Conservation (phyloP, 1,284 basidiomycete genomes). For the Naganishia liquefaciens region DNA sequence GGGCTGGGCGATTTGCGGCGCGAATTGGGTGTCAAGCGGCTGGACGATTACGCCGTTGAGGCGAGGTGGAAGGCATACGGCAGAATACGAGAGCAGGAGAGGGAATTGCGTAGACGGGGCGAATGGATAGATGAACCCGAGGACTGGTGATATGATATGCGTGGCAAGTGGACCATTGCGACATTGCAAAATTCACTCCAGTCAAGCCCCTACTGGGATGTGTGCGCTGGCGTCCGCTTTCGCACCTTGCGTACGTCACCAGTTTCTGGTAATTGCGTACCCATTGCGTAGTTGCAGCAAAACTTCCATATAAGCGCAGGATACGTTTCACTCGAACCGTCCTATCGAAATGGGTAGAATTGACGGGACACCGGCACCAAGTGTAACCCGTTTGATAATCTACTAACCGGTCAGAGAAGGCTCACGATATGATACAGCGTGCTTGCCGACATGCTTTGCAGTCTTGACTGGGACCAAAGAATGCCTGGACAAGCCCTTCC, state of each 20-base stretch:
- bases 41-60: slow-evolving; percentile 44
- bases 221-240: not conserved
- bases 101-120: slow-evolving; percentile 46
- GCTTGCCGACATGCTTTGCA: slow-evolving; percentile 21
- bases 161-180: too few relatives aligned
- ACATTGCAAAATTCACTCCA: too few relatives aligned
- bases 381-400: too few relatives aligned
- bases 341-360: not conserved
- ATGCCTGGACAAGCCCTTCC: slow-evolving; percentile 5
- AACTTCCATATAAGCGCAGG: not conserved
- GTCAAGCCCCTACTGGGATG: too few relatives aligned
- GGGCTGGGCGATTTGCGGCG: slow-evolving; percentile 74
- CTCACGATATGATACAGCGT: too few relatives aligned
- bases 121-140: slow-evolving; percentile 54
- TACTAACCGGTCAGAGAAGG: too few relatives aligned
- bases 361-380: not conserved
- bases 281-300: slow-evolving; percentile 7
- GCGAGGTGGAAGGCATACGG: slow-evolving; percentile 53
- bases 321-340: slow-evolving; percentile 1
- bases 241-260: not conserved
- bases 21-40: slow-evolving; percentile 68
- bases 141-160: slow-evolving; percentile 43
- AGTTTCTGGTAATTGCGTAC: slow-evolving; percentile 10
- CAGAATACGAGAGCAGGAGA: slow-evolving; percentile 50
- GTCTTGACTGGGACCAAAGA: slow-evolving; percentile 12